phyloP scores from a whole-genome alignment of 257 asterid genomes.

The Solanum gandarillasii region DNA sequence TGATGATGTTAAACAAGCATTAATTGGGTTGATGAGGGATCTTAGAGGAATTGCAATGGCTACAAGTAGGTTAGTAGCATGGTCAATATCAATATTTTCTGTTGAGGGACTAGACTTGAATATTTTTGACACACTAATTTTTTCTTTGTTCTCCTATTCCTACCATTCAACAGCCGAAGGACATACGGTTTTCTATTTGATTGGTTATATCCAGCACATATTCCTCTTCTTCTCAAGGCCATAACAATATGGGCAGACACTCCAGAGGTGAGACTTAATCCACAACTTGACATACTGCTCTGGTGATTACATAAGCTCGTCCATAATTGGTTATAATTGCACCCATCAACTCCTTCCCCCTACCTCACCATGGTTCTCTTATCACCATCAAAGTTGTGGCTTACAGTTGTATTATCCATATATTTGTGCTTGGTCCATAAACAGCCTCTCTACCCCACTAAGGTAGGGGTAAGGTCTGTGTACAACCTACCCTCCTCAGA shows the following conservation, averaged over 20 bases:
- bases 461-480: not conserved
- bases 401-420: not conserved
- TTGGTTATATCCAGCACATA: slow-evolving; percentile 96
- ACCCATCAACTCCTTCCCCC: not conserved
- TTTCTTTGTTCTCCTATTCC: slow-evolving; percentile 16
- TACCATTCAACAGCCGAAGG: slow-evolving; percentile 50
- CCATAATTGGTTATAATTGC: not conserved
- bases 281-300: not conserved
- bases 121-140: not conserved
- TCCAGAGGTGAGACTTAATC: slow-evolving; percentile 56
- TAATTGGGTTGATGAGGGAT: slow-evolving; percentile 97
- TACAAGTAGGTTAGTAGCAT: slow-evolving; percentile 54
- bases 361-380: not conserved
- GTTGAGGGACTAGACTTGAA: not conserved
- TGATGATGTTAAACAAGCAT: slow-evolving; percentile 74
- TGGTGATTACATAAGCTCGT: not conserved
- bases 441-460: not conserved
- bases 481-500: not conserved
- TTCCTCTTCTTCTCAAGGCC: slow-evolving; percentile 79
- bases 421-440: not conserved
- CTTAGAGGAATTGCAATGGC: slow-evolving; percentile 95
- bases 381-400: not conserved
- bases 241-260: slow-evolving; percentile 92
- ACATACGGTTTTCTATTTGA: slow-evolving; percentile 86
- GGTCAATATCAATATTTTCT: not conserved